phyloP scores from a whole-genome alignment of 768 basidiomycete species.

The Termitomyces sp. region DNA sequence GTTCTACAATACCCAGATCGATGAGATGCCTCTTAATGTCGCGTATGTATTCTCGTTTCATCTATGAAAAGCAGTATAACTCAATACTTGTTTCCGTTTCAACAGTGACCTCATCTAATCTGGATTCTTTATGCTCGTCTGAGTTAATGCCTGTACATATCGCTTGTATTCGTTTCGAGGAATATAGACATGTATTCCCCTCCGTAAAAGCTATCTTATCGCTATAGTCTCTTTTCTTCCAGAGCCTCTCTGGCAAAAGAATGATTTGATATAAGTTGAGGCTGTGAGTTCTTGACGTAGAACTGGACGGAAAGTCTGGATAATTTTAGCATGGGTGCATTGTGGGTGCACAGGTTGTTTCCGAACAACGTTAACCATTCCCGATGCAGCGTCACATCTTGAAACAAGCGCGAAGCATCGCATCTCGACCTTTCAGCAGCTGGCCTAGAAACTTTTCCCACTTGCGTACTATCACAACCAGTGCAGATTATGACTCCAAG shows the following conservation, averaged over 20 bases:
- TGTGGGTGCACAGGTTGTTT: too few relatives aligned
- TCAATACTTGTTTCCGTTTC: background rate
- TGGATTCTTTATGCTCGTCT: constrained; percentile 7
- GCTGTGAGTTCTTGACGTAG: background rate
- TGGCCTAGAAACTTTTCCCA: background rate
- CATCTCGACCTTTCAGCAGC: constrained; percentile 1
- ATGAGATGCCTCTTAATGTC: constrained; percentile 98
- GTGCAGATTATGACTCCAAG: constrained; percentile 38
- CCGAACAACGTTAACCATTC: too few relatives aligned
- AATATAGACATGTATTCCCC: constrained; percentile 14
- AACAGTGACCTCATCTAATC: constrained; percentile 75
- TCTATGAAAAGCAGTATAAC: too few relatives aligned
- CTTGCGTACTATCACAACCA: constrained; percentile 11
- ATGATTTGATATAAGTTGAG: background rate
- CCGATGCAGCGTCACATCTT: constrained; percentile 13
- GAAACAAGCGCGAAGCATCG: constrained; percentile 4
- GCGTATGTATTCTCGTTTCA: constrained; percentile 51
- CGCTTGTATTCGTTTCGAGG: constrained; percentile 4
- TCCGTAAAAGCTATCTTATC: background rate
- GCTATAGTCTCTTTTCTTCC: background rate
- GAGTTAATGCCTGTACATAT: constrained; percentile 16
- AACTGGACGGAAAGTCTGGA: background rate
- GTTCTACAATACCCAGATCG: constrained; percentile 96
- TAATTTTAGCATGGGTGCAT: too few relatives aligned
- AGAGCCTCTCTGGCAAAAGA: background rate